These are phyloP conservation scores for Eucalyptus dawsonii DNA, from an alignment of 345 rosid species.

Conservation along the genomic window DNA sequence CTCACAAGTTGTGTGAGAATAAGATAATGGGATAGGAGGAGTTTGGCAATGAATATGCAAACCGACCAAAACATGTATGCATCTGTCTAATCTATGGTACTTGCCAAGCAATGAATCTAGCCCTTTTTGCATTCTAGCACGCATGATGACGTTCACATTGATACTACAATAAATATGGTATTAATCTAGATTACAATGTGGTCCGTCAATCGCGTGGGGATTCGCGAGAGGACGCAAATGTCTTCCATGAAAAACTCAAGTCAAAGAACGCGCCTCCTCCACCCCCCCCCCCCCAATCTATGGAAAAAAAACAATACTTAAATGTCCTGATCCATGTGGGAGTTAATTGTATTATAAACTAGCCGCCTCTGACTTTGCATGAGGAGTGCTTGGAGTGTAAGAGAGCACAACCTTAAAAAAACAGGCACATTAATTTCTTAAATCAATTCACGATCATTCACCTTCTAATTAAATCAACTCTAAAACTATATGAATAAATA, in stretches of 20 bases:
- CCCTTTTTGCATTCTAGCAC: background rate
- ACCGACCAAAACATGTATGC: background rate
- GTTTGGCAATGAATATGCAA: background rate
- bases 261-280: background rate
- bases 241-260: background rate
- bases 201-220: background rate
- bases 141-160: background rate
- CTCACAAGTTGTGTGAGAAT: rapidly evolving
- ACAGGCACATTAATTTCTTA: background rate
- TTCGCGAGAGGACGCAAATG: background rate
- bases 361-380: background rate
- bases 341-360: background rate
- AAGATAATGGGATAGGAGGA: background rate
- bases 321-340: background rate
- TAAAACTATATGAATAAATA: background rate
- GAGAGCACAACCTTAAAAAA: background rate
- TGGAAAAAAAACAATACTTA: background rate
- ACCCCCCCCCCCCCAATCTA: background rate
- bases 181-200: background rate
- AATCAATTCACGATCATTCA: background rate
- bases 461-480: background rate
- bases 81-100: background rate
- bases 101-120: background rate
- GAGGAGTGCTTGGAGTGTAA: background rate
- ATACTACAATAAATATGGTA: background rate